Percentiles rank a stretch among this genome's conserved stretches.
Conservation (phyloP, 2,329 filamentous ascomycete species). For the Fusarium paranaense region DNA sequence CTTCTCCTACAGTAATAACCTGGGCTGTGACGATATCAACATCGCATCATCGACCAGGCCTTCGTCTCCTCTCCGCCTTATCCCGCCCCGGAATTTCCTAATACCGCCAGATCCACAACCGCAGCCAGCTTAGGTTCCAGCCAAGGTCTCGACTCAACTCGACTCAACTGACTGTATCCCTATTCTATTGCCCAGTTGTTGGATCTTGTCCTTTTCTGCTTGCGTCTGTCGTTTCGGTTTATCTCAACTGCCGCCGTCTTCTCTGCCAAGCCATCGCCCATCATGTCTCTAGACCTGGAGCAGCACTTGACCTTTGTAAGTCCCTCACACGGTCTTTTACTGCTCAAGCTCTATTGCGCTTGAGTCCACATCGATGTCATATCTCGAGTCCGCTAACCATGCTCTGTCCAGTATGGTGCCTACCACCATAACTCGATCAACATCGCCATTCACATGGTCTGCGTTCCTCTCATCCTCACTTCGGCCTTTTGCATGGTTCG, state of each 20-base stretch:
- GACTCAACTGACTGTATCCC: not conserved
- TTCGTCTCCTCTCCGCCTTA: not conserved
- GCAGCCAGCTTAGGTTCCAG: conserved; percentile 20
- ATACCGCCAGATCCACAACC: conserved; percentile 27
- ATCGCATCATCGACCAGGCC: conserved; percentile 20
- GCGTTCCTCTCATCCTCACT: conserved; percentile 80
- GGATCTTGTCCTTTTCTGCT: conserved; percentile 17
- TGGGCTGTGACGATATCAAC: conserved; percentile 22
- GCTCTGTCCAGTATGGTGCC: conserved; percentile 75
- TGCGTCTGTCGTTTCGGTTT: conserved; percentile 14
- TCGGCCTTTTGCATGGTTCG: conserved; percentile 79
- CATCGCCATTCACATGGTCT: conserved; percentile 81
- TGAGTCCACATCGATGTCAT: not conserved
- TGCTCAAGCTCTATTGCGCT: not conserved
- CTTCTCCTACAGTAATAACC: conserved; percentile 5
- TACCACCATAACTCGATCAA: conserved; percentile 86
- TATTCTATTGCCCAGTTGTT: conserved; percentile 2
- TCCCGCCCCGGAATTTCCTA: conserved; percentile 3
- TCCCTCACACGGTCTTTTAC: conserved; percentile 6
- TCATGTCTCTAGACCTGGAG: conserved; percentile 81
- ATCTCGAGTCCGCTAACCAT: conserved; percentile 22
- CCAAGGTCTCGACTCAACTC: conserved; percentile 9
- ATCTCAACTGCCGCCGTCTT: conserved; percentile 9
- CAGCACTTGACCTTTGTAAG: conserved; percentile 85
- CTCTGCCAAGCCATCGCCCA: conserved; percentile 29